phyloP scores from a whole-genome alignment of 2,329 filamentous ascomycete genomes.

The Venturia pyrina region DNA sequence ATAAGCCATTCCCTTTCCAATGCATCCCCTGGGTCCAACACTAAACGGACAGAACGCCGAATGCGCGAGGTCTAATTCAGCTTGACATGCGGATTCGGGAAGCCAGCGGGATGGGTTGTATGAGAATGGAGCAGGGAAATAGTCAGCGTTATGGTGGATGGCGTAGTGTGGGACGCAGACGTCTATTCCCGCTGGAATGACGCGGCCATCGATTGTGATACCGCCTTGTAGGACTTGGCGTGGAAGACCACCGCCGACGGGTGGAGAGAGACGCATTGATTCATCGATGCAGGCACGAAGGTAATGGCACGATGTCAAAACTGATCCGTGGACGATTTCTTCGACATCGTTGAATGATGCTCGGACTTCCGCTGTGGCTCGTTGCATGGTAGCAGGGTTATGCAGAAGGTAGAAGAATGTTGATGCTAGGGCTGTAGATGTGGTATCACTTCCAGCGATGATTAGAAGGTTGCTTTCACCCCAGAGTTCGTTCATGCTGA shows the following conservation, averaged over 20 bases:
- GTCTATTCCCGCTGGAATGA: conserved; percentile 26
- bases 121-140: conserved; percentile 28
- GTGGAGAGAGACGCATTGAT: conserved; percentile 30
- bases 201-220: conserved; percentile 26
- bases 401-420: conserved; percentile 36
- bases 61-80: conserved; percentile 35
- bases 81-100: conserved; percentile 17
- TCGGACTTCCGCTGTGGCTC: conserved; percentile 25
- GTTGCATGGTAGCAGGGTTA: conserved; percentile 25
- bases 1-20: conserved; percentile 61
- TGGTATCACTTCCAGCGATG: conserved; percentile 38
- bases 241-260: conserved; percentile 28
- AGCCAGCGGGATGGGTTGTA: conserved; percentile 30
- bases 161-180: conserved; percentile 29
- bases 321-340: conserved; percentile 27
- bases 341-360: conserved; percentile 25
- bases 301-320: conserved; percentile 24
- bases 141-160: conserved; percentile 29
- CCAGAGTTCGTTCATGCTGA: conserved; percentile 37
- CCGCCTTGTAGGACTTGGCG: conserved; percentile 29
- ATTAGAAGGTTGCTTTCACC: conserved; percentile 40
- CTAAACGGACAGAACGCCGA: conserved; percentile 67
- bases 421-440: conserved; percentile 31
- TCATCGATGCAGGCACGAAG: conserved; percentile 32
- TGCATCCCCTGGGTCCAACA: conserved; percentile 59